These are phyloP conservation scores for Leishmania braziliensis DNA, from an alignment of 208 protist genomes.

Conservation along the genomic window DNA sequence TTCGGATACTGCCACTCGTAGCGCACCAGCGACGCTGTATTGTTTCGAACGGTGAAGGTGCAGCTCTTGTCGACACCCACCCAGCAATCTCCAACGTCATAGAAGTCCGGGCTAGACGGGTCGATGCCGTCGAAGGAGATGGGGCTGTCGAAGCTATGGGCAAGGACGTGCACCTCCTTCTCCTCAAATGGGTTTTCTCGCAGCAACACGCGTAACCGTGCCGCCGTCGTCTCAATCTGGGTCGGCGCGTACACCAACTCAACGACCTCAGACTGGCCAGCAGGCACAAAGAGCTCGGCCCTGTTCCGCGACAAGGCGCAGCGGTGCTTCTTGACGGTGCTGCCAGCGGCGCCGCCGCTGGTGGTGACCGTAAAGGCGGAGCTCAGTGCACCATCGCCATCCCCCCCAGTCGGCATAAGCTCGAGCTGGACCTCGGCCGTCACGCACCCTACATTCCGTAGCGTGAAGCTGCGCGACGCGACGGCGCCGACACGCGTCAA, in stretches of 20 bases:
- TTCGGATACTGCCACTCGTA: slow-evolving; percentile 76
- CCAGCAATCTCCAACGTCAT: slow-evolving; percentile 91
- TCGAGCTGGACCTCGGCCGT: slow-evolving; percentile 80
- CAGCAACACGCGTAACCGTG: slow-evolving; percentile 78
- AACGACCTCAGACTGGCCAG: slow-evolving; percentile 58
- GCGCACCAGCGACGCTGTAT: slow-evolving; percentile 62
- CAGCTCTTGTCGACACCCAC: slow-evolving; percentile 55
- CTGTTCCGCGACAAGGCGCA: neutral
- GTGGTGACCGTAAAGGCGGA: slow-evolving; percentile 40
- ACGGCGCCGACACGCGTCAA: slow-evolving; percentile 75
- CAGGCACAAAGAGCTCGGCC: slow-evolving; percentile 62
- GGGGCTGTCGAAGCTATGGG: slow-evolving; percentile 81
- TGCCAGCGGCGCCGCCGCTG: slow-evolving; percentile 10
- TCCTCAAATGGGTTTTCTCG: slow-evolving; percentile 95
- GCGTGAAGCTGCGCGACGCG: slow-evolving; percentile 49
- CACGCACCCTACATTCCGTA: slow-evolving; percentile 90
- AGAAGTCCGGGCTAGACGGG: slow-evolving; percentile 59
- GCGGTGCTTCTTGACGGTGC: slow-evolving; percentile 41
- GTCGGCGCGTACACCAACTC: slow-evolving; percentile 64
- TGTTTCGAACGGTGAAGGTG: slow-evolving; percentile 88
- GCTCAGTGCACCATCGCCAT: slow-evolving; percentile 33
- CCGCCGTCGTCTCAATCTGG: slow-evolving; percentile 41
- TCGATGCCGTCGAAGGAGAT: slow-evolving; percentile 94
- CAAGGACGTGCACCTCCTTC: slow-evolving; percentile 74
- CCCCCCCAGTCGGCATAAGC: slow-evolving; percentile 16